Evolutionary conservation across 139 green algal genomes (phyloP).

Genomic region (Tetraselmis striata): DNA sequence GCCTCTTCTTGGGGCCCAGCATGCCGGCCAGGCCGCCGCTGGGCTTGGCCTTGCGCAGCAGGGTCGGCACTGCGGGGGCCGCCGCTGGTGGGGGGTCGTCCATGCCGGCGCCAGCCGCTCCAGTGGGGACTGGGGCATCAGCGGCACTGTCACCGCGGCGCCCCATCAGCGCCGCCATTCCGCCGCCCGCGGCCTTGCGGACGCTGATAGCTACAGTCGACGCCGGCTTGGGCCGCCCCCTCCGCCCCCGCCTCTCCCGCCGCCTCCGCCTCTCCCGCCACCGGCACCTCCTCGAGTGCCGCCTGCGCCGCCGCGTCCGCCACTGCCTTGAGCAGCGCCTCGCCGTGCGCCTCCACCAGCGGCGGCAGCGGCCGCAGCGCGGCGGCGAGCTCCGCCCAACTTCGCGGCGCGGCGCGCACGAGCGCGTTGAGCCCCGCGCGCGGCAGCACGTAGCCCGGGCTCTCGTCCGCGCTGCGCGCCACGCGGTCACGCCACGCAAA

Average conservation of each 20-base stretch:
- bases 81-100: background rate
- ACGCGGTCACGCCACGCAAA: constrained; percentile 67
- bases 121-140: background rate
- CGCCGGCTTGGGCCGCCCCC: background rate
- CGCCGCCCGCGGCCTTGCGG: background rate
- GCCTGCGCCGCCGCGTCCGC: background rate
- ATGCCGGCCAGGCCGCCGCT: background rate
- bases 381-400: background rate
- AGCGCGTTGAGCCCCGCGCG: constrained; percentile 64
- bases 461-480: constrained; percentile 71
- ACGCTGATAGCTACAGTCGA: background rate
- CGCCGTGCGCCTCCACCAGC: constrained; percentile 5
- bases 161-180: background rate
- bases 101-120: background rate
- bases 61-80: background rate
- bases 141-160: background rate
- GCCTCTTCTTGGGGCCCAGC: background rate
- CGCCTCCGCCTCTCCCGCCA: background rate
- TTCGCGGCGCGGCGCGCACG: constrained; percentile 32
- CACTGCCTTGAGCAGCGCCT: constrained; percentile 8
- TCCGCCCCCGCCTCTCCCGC: background rate
- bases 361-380: background rate
- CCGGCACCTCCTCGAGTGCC: background rate
- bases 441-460: constrained; percentile 74
- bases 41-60: background rate